phyloP scores from a whole-genome alignment of 1,284 basidiomycete species.

The Puccinia coronata region DNA sequence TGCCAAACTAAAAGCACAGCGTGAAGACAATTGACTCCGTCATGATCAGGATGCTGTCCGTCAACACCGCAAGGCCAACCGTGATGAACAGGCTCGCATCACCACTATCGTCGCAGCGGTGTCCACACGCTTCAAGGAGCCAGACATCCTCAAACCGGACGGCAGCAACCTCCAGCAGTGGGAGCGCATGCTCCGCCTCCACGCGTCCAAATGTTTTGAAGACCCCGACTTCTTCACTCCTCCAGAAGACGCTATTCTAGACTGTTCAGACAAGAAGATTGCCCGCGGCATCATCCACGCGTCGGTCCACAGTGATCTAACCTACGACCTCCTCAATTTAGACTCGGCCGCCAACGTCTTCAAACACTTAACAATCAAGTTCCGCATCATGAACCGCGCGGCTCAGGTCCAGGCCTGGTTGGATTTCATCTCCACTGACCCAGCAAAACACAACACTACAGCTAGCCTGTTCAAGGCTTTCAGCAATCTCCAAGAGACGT shows the following conservation, averaged over 20 bases:
- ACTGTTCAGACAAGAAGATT: background rate
- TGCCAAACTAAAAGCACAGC: too few relatives aligned
- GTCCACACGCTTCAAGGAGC: background rate
- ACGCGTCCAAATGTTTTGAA: background rate
- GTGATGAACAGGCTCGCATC: background rate
- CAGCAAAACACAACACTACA: background rate
- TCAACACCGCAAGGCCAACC: background rate
- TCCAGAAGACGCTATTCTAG: background rate
- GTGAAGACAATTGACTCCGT: too few relatives aligned
- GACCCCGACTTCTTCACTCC: background rate
- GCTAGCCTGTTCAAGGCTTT: background rate
- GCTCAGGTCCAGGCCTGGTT: background rate
- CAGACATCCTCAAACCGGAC: background rate
- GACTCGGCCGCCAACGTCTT: background rate
- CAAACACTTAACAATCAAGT: background rate
- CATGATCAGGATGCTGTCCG: too few relatives aligned
- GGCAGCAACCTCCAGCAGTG: background rate
- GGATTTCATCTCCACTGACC: background rate
- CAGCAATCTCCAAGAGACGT: background rate
- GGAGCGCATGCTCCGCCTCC: background rate
- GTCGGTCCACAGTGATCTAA: background rate
- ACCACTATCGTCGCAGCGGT: background rate
- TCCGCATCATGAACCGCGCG: background rate
- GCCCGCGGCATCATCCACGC: background rate
- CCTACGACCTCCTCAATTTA: background rate